Percentiles rank a stretch among this genome's conserved stretches.
Evolutionary conservation across 2,329 filamentous ascomycete species (phyloP).

Genomic region (Fusarium foetens): DNA sequence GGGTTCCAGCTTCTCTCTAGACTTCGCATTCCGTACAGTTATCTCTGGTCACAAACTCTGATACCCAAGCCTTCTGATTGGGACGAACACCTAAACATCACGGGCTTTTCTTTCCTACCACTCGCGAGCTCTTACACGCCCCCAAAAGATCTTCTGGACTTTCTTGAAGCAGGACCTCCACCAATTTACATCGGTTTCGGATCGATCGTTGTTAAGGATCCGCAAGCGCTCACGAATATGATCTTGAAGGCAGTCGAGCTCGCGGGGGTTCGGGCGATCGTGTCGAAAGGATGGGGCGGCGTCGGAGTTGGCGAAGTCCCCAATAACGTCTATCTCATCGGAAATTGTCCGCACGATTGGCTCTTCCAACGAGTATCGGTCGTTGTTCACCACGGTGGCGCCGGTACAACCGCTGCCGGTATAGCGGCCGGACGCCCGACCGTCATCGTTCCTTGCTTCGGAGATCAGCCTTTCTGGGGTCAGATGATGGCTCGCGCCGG

Average conservation of each 20-base stretch:
- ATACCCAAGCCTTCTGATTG: constrained; percentile 74
- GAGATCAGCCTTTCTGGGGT: constrained; percentile 74
- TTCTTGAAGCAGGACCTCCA: constrained; percentile 65
- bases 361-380: constrained; percentile 67
- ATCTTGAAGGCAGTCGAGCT: constrained; percentile 68
- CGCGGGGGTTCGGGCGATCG: constrained; percentile 67
- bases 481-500: constrained; percentile 70
- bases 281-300: constrained; percentile 73
- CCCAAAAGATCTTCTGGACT: constrained; percentile 61
- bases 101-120: constrained; percentile 71
- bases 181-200: constrained; percentile 76
- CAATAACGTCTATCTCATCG: constrained; percentile 68
- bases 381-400: constrained; percentile 73
- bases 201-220: constrained; percentile 72
- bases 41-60: constrained; percentile 75
- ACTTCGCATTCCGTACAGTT: constrained; percentile 73
- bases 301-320: constrained; percentile 60
- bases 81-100: constrained; percentile 67
- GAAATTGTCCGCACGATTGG: constrained; percentile 75
- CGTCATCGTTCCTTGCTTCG: constrained; percentile 74
- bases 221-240: constrained; percentile 64
- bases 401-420: constrained; percentile 72
- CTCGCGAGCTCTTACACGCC: constrained; percentile 64
- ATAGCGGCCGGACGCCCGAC: constrained; percentile 69
- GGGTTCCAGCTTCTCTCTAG: constrained; percentile 72